These are phyloP conservation scores for Rhynchospora pubera DNA, from an alignment of 176 grass and related monocot genomes.

Conservation along the genomic window DNA sequence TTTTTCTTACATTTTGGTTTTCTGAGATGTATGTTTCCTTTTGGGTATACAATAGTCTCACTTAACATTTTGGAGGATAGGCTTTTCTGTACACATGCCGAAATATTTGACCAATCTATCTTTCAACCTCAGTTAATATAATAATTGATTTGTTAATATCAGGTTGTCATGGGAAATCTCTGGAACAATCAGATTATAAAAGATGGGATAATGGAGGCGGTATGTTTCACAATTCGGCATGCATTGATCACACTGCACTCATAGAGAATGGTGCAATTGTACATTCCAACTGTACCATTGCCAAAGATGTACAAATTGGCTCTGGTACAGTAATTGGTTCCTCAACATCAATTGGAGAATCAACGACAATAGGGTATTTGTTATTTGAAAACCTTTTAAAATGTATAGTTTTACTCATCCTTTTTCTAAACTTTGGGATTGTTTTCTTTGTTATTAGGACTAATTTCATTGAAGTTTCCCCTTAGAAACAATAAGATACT, in stretches of 20 bases:
- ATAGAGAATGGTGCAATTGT: slow-evolving; percentile 14
- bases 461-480: not conserved
- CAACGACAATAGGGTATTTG: slow-evolving; percentile 60
- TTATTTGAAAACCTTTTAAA: not conserved
- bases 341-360: slow-evolving; percentile 50
- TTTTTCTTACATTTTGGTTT: not conserved
- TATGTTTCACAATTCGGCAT: slow-evolving; percentile 20
- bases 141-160: slow-evolving; percentile 3
- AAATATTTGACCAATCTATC: not conserved
- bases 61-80: not conserved
- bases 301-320: slow-evolving; percentile 43
- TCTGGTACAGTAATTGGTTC: slow-evolving; percentile 62
- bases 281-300: slow-evolving; percentile 27
- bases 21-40: not conserved
- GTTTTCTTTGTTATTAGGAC: not conserved
- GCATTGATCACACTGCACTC: not conserved
- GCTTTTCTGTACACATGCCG: not conserved
- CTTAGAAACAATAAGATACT: not conserved
- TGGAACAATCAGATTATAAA: not conserved
- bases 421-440: not conserved
- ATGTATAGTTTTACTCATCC: not conserved
- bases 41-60: not conserved
- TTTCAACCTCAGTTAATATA: not conserved
- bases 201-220: slow-evolving; percentile 23
- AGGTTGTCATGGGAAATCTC: not conserved